Base-by-base conservation (phyloP, 1,139 yeast genomes). In the Scheffersomyces parashehatae region DNA sequence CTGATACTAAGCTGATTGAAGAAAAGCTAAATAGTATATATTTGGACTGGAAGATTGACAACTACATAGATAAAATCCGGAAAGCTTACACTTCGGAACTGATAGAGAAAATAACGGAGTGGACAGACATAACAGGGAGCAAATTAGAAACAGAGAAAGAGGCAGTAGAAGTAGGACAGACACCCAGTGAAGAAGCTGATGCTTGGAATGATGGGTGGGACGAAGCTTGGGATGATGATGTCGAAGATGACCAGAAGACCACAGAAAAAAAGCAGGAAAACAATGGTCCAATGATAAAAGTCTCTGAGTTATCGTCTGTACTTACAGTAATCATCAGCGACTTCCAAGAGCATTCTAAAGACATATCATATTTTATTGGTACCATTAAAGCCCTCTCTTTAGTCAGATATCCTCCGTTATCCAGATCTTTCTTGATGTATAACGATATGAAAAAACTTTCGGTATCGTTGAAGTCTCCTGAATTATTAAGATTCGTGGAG, bases 381-480 rank as follows among this genome's bases (percentile, higher is more conserved):
- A 52, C 70, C 1, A 60, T 72, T 5, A 54, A 64, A 30, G 62
- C 77, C 3, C 50, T 73, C 34, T 56, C 74, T 11, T 49, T 63
- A 7, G 53, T 65, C 4, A 54, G 61, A 5, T 73, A 74, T 49
- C 76, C 78, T 0, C 45, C 60, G 0, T 42, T 64, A 2, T 52
- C 61, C 4, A 50, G 61, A 29, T 71, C 77, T 30, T 72, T 67
- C 40, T 45, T 71, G 16, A 52, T 70, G 28, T 64, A 56, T 45
- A 73, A 73, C 46, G 79, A 74, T 43, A 56, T 73, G 39, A 51
- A 53, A 28, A 62, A 60, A 29, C 52, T 73, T 13, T 45, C 60
- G 2, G 40, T 45, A 36, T 50, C 42, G 29, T 49, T 38, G 38
- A 47, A 33, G 34, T 49, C 42, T 16, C 43, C 30, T n/a, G 58